Base-by-base conservation (phyloP, 768 basidiomycete species). In the Boletus rubroflammeus region DNA sequence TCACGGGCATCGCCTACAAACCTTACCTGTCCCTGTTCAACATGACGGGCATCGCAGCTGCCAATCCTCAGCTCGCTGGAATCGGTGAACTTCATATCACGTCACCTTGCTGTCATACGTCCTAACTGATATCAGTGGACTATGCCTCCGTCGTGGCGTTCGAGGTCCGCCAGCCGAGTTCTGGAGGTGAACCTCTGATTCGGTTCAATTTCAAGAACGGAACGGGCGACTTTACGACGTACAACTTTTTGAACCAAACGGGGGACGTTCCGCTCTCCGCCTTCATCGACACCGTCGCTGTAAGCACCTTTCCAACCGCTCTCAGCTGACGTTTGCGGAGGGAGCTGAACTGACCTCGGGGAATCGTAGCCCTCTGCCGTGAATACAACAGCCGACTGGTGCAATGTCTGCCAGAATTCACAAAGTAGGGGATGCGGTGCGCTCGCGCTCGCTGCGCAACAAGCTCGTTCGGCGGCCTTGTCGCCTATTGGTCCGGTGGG, bases 1-100 rank as follows among this genome's bases (percentile, higher is more conserved):
- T 85, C 58, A 74, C 81, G 31, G 82, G 81, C 10, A 75, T 85
- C 47, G 78, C 87, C 0, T 91, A 90, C 75, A 90, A 90, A 68
- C 88, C 88, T 0, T 86, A 90, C 73, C 54, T 89, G 31, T 85
- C 84, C 9, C 68, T 91, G 42, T 90, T 91, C 75, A 86, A 88
- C 69, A 84, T 91, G 81, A 88, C 85, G 0, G 77, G 81, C 2
- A 76, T 79, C 25, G 78, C 78, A 10, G 65, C 75, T 17, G 69
- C 73, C 42, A 75, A 80, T 51, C 78, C 81, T 0, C 62, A 80
- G 56, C 75, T 88, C 3, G 78, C 82, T 34, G 79, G 79, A 13
- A 79, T 88, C 57, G 83, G 86, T 85, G 48, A 50, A 58, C 53
- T 29, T 11, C 17, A 7, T 38, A 2, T 14, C 21, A 5, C 29